phyloP scores from a whole-genome alignment of 2,329 filamentous ascomycete species.

The Aurifilum marmelostoma region DNA sequence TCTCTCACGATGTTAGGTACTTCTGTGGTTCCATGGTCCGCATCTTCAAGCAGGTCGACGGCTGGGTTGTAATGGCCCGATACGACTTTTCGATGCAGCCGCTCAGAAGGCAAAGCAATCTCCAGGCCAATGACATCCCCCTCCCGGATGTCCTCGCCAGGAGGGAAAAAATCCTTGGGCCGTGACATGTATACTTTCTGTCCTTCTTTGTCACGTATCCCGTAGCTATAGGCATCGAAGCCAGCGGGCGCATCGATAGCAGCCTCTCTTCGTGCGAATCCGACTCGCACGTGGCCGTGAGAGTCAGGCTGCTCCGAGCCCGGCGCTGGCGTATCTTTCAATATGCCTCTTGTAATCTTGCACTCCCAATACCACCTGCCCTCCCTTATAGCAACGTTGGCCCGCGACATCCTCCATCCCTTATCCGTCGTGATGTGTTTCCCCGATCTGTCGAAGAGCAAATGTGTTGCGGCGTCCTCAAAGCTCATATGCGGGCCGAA shows the following conservation, averaged over 20 bases:
- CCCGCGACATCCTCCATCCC: constrained; percentile 87
- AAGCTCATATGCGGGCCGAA: constrained; percentile 86
- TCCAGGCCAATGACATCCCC: constrained; percentile 95
- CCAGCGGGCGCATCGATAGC: constrained; percentile 82
- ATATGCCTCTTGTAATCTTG: constrained; percentile 79
- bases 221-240: constrained; percentile 92
- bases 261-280: constrained; percentile 81
- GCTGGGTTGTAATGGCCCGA: constrained; percentile 86
- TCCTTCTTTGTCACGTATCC: constrained; percentile 83
- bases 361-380: constrained; percentile 95
- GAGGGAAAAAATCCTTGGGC: constrained; percentile 84
- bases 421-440: constrained; percentile 85
- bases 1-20: constrained; percentile 87
- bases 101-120: constrained; percentile 84
- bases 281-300: constrained; percentile 75
- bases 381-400: constrained; percentile 87
- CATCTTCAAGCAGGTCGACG: constrained; percentile 69
- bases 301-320: constrained; percentile 50
- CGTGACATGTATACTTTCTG: constrained; percentile 93
- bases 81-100: constrained; percentile 85
- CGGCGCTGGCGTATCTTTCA: constrained; percentile 45
- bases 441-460: constrained; percentile 78
- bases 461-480: constrained; percentile 85
- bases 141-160: constrained; percentile 78
- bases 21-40: constrained; percentile 56